A percentile compares a stretch with the other conserved stretches of the same genome.
Conservation (phyloP, 148 eudicot genomes). For the Drosera capensis region DNA sequence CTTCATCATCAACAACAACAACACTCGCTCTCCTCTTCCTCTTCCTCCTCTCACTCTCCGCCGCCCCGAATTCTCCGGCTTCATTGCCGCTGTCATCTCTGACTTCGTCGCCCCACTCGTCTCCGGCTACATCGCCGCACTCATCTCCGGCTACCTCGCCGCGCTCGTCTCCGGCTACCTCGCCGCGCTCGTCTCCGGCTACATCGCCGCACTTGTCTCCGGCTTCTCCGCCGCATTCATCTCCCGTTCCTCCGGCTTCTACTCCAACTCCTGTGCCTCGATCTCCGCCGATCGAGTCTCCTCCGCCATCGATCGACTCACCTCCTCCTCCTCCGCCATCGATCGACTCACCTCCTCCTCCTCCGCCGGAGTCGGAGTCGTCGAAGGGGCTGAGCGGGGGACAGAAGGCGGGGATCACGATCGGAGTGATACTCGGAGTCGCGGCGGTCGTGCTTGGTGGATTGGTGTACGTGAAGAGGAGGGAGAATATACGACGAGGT, state of each 20-base stretch:
- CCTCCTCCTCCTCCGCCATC: neutral
- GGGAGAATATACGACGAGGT: constrained; percentile 27
- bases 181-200: constrained; percentile 2
- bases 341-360: neutral
- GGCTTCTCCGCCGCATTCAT: neutral
- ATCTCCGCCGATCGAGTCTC: neutral
- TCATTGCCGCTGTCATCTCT: no score
- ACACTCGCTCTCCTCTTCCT: no score
- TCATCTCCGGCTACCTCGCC: neutral
- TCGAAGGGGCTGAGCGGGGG: constrained; percentile 10
- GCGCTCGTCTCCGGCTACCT: neutral
- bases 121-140: no score
- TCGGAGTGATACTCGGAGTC: constrained; percentile 21
- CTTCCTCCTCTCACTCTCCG: no score
- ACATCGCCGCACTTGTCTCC: neutral
- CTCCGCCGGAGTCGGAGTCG: neutral
- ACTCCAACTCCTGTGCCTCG: neutral
- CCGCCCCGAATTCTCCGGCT: no score
- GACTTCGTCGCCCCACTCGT: no score
- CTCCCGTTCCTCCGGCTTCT: neutral
- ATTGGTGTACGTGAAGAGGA: constrained; percentile 26
- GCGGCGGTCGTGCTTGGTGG: constrained; percentile 16
- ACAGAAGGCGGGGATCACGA: constrained; percentile 23
- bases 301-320: neutral
- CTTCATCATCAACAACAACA: no score